Conservation (phyloP, 495 filamentous ascomycete species). For the Articulospora tetracladia region DNA sequence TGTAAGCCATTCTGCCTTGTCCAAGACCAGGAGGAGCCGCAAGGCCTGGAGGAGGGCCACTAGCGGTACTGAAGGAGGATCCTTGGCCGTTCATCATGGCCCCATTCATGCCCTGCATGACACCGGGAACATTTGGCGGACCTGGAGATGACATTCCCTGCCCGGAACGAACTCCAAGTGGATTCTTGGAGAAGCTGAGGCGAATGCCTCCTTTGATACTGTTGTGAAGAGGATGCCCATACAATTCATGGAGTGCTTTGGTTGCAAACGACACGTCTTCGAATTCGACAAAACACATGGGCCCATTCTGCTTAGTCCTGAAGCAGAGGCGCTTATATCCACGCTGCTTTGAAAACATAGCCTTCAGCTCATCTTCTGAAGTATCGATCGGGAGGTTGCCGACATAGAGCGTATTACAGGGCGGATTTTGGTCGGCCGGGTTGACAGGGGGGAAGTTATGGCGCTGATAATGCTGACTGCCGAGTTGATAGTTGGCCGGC, state of each 20-base stretch:
- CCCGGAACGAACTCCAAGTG: conserved; percentile 83
- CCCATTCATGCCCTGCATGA: conserved; percentile 47
- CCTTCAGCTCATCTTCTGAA: conserved; percentile 93
- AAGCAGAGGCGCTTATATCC: conserved; percentile 97
- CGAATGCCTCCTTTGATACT: conserved; percentile 95
- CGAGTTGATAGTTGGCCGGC: conserved; percentile 49
- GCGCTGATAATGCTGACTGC: conserved; percentile 51
- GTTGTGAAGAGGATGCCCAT: conserved; percentile 85
- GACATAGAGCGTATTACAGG: conserved; percentile 97
- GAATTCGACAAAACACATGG: conserved; percentile 99
- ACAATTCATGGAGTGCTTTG: conserved; percentile 87
- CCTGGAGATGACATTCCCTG: conserved; percentile 56
- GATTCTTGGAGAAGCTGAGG: conserved; percentile 98
- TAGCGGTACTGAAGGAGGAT: conserved; percentile 65
- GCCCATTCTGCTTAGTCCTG: conserved; percentile 96
- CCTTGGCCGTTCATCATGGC: conserved; percentile 40
- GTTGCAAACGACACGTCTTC: conserved; percentile 93
- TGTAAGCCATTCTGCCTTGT: conserved; percentile 33
- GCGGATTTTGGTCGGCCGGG: conserved; percentile 94
- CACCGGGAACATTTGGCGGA: conserved; percentile 53
- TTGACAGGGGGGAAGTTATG: conserved; percentile 86
- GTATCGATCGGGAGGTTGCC: conserved; percentile 94
- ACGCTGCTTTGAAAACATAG: conserved; percentile 88
- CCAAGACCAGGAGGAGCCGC: conserved; percentile 64
- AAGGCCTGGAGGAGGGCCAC: conserved; percentile 71